Evolutionary conservation across 2,329 filamentous ascomycete species (phyloP), one percentile per base, ranked within the genome.

Genomic region (Microsporum canis): DNA sequence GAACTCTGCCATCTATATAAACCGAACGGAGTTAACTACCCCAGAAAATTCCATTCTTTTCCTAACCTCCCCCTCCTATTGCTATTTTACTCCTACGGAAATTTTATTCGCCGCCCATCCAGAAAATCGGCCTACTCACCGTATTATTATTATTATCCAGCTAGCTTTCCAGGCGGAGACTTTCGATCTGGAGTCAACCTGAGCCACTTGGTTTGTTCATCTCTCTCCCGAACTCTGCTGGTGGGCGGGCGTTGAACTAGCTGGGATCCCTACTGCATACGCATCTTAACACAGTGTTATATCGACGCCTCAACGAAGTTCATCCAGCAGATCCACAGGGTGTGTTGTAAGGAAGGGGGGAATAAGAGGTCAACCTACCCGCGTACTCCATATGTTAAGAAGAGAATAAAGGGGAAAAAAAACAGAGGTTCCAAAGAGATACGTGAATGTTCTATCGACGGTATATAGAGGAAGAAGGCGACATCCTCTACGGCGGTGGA

Each of bases 401-500:
- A 31, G 7, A 53, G 12, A 53, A 33, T 6, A 8, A 43, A 34
- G 27, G 10, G 12, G 14, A 34, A 27, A 53, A 34, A 10, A n/a
- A 53, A 31, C 7, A 34, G 27, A 33, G 17, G 4, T n/a, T 47
- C 23, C 8, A 47, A 27, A 23, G 43, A 23, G 1, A 47, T 6
- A 23, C 10, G 33, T 53, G 49, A 27, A 53, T 53, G 49, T 53
- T 53, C 27, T 53, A 53, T 53, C 49, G 49, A 53, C 49, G 49
- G 49, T 34, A 34, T 34, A 53, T 53, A 31, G 49, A 53, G 49
- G 49, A 53, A 53, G 49, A 53, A 53, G 49, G 49, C 12, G 49
- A 53, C 31, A 31, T 53, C 49, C 49, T 17, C 12, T 33, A 31
- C 49, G 49, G 49, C 31, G 12, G 49, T 53, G 49, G 49, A 8